Conservation (phyloP, 108 stramenopile species). For the Conticribra guillardii region DNA sequence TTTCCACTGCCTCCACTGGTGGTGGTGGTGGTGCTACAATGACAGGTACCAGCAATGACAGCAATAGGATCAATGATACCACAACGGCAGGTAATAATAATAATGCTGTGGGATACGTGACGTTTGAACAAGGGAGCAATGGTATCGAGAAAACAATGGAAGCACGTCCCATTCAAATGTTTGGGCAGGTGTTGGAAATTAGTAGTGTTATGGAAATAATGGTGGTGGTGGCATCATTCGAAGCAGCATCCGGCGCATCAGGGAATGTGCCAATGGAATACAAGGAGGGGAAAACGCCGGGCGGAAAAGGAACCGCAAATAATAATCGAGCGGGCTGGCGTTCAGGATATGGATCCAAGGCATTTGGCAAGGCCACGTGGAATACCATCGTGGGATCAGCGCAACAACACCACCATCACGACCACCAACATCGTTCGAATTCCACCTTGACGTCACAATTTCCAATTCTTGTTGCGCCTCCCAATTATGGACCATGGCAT, state of each 20-base stretch:
- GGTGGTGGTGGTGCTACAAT: too few species aligned
- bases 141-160: conserved; percentile 4
- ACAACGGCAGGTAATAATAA: background rate
- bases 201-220: background rate
- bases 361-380: background rate
- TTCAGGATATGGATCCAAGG: background rate
- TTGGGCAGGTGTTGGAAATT: conserved; percentile 8
- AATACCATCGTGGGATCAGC: background rate
- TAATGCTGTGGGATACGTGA: background rate
- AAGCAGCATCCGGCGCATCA: too few species aligned
- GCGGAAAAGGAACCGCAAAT: too few species aligned
- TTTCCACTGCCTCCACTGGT: too few species aligned
- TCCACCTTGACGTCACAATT: background rate
- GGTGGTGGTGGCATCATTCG: background rate
- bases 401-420: background rate
- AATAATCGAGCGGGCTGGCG: background rate
- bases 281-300: too few species aligned
- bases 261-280: too few species aligned
- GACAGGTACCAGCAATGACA: too few species aligned
- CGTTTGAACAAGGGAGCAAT: conserved; percentile 20
- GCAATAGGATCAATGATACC: background rate
- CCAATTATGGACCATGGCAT: conserved; percentile 27
- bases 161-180: conserved; percentile 21
- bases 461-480: conserved; percentile 31
- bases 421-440: background rate